These are phyloP conservation scores for Trapa bicornis DNA, from an alignment of 345 rosid genomes.

Conservation along the genomic window DNA sequence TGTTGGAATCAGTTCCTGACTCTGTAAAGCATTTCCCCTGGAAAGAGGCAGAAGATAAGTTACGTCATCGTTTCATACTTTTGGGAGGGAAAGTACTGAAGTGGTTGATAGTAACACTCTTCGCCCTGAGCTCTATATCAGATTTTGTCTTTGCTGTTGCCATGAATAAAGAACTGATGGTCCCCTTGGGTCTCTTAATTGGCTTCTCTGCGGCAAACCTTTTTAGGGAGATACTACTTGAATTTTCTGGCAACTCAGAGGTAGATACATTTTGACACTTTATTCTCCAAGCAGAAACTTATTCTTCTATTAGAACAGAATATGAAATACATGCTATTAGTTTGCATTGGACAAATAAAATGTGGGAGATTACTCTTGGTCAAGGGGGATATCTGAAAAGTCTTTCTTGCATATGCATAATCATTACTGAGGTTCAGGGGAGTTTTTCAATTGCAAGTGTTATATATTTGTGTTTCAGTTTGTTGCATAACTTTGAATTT, in stretches of 20 bases:
- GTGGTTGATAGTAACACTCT: conserved; percentile 20
- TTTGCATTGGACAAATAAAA: not conserved
- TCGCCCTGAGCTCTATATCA: conserved; percentile 18
- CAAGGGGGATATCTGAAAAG: not conserved
- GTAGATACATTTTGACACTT: conserved; percentile 10
- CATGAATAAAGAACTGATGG: conserved; percentile 27
- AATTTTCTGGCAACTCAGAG: conserved; percentile 15
- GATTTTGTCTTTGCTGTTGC: conserved; percentile 29
- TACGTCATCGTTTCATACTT: conserved; percentile 15
- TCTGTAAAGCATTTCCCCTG: conserved; percentile 32
- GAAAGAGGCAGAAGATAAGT: conserved; percentile 23
- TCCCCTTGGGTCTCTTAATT: conserved; percentile 35
- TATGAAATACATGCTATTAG: not conserved
- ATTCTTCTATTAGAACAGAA: not conserved
- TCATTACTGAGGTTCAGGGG: not conserved
- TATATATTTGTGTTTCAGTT: not conserved
- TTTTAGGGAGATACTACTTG: conserved; percentile 23
- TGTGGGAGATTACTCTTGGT: not conserved
- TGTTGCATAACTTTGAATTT: not conserved
- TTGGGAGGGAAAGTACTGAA: conserved; percentile 26
- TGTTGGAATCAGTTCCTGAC: conserved; percentile 19
- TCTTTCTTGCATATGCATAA: not conserved
- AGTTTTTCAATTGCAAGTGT: not conserved
- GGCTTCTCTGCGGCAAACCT: conserved; percentile 32
- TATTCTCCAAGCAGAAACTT: not conserved